Conservation (phyloP, 495 filamentous ascomycete genomes). For the Amniculicola lignicola region DNA sequence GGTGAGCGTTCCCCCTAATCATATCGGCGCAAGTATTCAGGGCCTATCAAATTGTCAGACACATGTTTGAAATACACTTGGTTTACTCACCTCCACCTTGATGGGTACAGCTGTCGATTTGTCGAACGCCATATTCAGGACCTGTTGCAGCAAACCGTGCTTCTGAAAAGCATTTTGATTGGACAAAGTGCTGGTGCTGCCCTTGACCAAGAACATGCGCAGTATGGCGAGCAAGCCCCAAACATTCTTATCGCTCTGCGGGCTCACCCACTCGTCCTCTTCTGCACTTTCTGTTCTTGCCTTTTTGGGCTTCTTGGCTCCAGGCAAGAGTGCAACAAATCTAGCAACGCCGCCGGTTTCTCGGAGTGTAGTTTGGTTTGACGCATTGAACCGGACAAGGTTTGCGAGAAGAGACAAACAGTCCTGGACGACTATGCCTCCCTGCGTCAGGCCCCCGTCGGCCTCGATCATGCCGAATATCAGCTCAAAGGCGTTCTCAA, state of each 20-base stretch:
- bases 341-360: conserved; percentile 82
- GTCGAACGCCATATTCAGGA: conserved; percentile 81
- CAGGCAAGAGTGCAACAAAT: conserved; percentile 62
- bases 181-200: conserved; percentile 71
- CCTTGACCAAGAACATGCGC: conserved; percentile 76
- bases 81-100: conserved; percentile 65
- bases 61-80: neutral
- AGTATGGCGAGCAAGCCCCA: conserved; percentile 86
- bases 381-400: conserved; percentile 79
- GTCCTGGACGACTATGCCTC: conserved; percentile 89
- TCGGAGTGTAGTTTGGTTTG: conserved; percentile 91
- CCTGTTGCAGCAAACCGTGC: conserved; percentile 74
- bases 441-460: conserved; percentile 79
- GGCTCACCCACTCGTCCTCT: conserved; percentile 67
- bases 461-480: conserved; percentile 75
- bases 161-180: conserved; percentile 88
- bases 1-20: conserved; percentile 71
- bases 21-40: conserved; percentile 82
- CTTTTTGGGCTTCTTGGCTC: conserved; percentile 50
- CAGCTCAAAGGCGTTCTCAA: conserved; percentile 87
- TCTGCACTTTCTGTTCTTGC: conserved; percentile 50
- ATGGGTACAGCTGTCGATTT: conserved; percentile 69
- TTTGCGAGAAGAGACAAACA: conserved; percentile 92
- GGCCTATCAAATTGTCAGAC: conserved; percentile 51
- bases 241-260: conserved; percentile 83